Conservation (phyloP, 1,284 basidiomycete genomes). For the Xerocomus amazonicus region DNA sequence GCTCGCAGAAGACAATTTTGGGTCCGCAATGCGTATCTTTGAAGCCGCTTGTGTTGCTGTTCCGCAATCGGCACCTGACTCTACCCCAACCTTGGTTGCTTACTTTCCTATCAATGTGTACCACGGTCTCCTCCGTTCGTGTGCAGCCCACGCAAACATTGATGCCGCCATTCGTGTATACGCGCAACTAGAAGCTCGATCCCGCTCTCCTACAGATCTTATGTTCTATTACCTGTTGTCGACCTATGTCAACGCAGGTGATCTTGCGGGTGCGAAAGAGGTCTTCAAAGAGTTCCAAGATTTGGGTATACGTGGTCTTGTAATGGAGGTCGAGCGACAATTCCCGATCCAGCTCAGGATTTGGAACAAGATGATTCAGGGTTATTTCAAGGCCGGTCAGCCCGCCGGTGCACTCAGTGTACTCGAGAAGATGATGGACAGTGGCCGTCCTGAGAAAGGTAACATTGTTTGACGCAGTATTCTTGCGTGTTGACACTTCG, state of each 20-base stretch:
- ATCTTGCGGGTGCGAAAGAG: slow-evolving; percentile 57
- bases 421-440: slow-evolving; percentile 71
- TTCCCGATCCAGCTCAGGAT: slow-evolving; percentile 44
- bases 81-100: slow-evolving; percentile 7
- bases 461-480: neutral
- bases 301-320: slow-evolving; percentile 36
- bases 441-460: slow-evolving; percentile 30
- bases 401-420: slow-evolving; percentile 64
- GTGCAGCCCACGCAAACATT: slow-evolving; percentile 56
- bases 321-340: slow-evolving; percentile 26
- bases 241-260: slow-evolving; percentile 53
- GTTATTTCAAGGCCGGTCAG: slow-evolving; percentile 67
- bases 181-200: slow-evolving; percentile 56
- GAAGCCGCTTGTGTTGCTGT: slow-evolving; percentile 49
- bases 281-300: slow-evolving; percentile 65
- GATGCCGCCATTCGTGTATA: slow-evolving; percentile 69
- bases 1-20: slow-evolving; percentile 66
- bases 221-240: slow-evolving; percentile 62
- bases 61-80: slow-evolving; percentile 14
- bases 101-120: slow-evolving; percentile 45
- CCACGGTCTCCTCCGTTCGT: slow-evolving; percentile 60
- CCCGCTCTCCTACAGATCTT: slow-evolving; percentile 35
- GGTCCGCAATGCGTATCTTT: slow-evolving; percentile 71
- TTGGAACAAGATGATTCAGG: slow-evolving; percentile 75
- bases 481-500: neutral